Conservation (phyloP, 78 protist genomes). For the Dictyostelium capitatum region DNA sequence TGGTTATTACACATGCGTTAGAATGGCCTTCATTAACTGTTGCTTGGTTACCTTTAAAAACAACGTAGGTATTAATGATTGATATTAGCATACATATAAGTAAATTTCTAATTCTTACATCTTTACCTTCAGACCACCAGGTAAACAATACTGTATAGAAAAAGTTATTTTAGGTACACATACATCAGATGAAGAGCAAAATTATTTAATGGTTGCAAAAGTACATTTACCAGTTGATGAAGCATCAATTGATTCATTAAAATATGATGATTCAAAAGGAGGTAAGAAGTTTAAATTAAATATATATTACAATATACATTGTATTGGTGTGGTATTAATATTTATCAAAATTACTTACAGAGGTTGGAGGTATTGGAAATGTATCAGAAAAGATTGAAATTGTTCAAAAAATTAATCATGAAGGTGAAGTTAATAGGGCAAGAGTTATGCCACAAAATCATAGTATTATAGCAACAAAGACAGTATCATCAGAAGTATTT, state of each 20-base stretch:
- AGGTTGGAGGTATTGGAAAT: constrained; percentile 85
- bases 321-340: neutral
- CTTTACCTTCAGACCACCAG: neutral
- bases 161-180: constrained; percentile 96
- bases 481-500: constrained; percentile 90
- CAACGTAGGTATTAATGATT: too few relatives aligned
- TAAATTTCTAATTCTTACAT: neutral
- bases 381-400: constrained; percentile 83
- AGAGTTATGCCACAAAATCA: constrained; percentile 97
- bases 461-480: constrained; percentile 95
- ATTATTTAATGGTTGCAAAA: constrained; percentile 93
- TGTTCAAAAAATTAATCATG: constrained; percentile 90
- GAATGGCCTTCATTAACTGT: constrained; percentile 98
- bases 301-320: too few relatives aligned
- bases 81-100: too few relatives aligned
- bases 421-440: constrained; percentile 97
- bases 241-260: constrained; percentile 83
- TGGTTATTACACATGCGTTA: constrained; percentile 93
- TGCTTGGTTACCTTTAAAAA: constrained; percentile 91
- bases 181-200: constrained; percentile 95
- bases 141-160: constrained; percentile 86
- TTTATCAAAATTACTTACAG: constrained; percentile 19
- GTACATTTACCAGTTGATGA: constrained; percentile 93
- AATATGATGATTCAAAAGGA: constrained; percentile 87
- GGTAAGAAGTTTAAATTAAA: too few relatives aligned